Base-by-base conservation (phyloP, 2,329 filamentous ascomycete genomes). In the Sporothrix protearum region DNA sequence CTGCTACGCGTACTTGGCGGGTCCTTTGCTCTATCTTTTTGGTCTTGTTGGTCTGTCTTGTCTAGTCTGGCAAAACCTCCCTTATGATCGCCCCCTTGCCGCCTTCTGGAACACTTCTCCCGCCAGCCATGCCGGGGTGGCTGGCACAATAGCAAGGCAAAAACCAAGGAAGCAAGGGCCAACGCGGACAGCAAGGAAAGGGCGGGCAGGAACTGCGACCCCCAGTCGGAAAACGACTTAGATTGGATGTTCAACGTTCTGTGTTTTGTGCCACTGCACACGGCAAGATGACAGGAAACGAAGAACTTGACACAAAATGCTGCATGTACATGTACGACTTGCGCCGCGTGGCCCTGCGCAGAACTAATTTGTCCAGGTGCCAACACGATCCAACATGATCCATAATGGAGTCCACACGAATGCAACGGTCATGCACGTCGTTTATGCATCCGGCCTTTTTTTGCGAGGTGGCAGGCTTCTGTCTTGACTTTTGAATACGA, bases 21-120 rank as follows among this genome's bases (percentile, higher is more conserved):
- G 14, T 2, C 53, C 25, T 36, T 14, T 39, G 12, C 42, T 22
- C 19, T 8, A 12, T 36, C 16, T 36, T 12, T 1, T 8, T 57
- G 42, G 42, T 19, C 42, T 45, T 45, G 42, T 45, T 45, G 14
- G 10, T 45, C 6, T 45, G 42, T 19, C 39, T 42, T 45, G 42
- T 19, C 49, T 12, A 28, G 9, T 14, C 8, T 9, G 49, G 8
- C 49, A 28, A 12, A 10, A 22, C 8, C n/a, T n/a, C 42, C 25
- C 63, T 47, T 49, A 7, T 25, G 25, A 49, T 33, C 42, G 42
- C 14, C 22, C n/a, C 63, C 68, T 49, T 63, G 53, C 55, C 19
- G 39, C 36, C 39, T 49, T 69, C 67, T 69, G 53, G 67, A 69
- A 59, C 53, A 59, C 36, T 57, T 69, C 67, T 51, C 25, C 42